Percentiles rank a stretch among this genome's conserved stretches.
phyloP scores from a whole-genome alignment of 2,329 filamentous ascomycete species.

The Cryphonectria japonica region DNA sequence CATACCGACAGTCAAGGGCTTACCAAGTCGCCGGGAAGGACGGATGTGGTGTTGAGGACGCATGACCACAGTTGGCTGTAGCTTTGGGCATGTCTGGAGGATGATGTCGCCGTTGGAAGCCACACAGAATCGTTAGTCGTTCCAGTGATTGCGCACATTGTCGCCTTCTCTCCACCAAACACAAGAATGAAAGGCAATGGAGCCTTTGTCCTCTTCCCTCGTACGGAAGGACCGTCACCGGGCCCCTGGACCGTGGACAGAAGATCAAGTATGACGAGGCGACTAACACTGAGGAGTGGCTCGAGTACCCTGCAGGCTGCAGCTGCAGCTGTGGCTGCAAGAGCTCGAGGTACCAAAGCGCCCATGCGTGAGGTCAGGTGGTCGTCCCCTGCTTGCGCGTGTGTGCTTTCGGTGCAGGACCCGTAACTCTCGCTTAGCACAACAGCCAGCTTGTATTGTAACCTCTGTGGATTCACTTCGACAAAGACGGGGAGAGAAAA shows the following conservation, averaged over 20 bases:
- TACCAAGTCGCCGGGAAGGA: constrained; percentile 17
- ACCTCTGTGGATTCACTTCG: constrained; percentile 4
- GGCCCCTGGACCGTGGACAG: not conserved
- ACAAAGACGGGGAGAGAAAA: constrained; percentile 11
- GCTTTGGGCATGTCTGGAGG: not conserved
- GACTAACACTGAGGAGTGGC: constrained; percentile 15
- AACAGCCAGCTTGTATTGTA: not conserved
- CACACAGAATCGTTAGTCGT: not conserved
- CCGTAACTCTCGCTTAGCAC: constrained; percentile 9
- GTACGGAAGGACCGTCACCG: constrained; percentile 6
- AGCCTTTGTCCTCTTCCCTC: not conserved
- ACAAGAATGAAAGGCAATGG: not conserved
- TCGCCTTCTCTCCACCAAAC: not conserved
- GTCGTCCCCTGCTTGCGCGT: constrained; percentile 11
- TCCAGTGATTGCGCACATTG: not conserved
- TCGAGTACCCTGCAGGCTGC: constrained; percentile 13
- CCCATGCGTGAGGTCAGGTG: constrained; percentile 26
- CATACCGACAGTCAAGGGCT: constrained; percentile 19
- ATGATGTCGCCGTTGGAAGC: not conserved
- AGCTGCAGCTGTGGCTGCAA: constrained; percentile 23
- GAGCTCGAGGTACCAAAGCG: constrained; percentile 11
- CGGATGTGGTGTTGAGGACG: not conserved
- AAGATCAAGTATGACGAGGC: constrained; percentile 11
- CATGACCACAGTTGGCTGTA: not conserved
- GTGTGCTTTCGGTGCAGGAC: constrained; percentile 13